These are phyloP conservation scores for Diaporthe ampelina DNA, from an alignment of 2,329 filamentous ascomycete species.

Conservation along the genomic window DNA sequence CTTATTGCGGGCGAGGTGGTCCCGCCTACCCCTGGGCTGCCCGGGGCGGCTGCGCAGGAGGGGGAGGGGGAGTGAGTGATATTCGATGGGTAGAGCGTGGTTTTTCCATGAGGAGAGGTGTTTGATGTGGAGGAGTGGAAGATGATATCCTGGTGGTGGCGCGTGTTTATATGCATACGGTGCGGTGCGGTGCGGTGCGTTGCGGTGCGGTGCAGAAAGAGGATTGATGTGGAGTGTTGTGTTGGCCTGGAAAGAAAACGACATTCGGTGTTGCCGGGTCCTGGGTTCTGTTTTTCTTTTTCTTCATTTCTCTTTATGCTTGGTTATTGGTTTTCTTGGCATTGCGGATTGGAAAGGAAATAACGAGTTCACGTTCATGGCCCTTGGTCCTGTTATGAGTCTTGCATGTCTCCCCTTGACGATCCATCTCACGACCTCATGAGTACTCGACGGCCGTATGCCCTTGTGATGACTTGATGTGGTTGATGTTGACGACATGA, in stretches of 20 bases:
- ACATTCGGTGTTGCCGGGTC: no score
- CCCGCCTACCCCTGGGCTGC: constrained; percentile 39
- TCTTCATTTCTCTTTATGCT: neutral
- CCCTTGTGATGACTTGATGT: constrained; percentile 20
- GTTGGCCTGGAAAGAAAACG: neutral
- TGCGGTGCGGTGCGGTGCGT: no score
- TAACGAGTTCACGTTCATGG: constrained; percentile 19
- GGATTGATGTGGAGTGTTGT: neutral
- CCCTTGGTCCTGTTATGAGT: constrained; percentile 18
- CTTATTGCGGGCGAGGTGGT: constrained; percentile 63
- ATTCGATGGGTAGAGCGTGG: no score
- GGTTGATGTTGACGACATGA: constrained; percentile 16
- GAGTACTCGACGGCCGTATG: neutral
- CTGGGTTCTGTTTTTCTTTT: neutral
- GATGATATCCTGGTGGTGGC: neutral
- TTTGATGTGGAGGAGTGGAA: neutral
- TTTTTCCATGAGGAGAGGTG: no score
- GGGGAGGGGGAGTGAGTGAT: neutral
- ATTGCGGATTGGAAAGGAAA: constrained; percentile 16
- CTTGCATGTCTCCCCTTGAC: neutral
- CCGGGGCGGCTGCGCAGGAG: neutral
- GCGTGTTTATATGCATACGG: neutral
- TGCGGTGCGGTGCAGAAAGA: neutral
- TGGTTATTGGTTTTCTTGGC: neutral
- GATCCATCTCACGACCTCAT: neutral